A percentile compares a stretch with the other conserved stretches of the same genome.
phyloP scores from a whole-genome alignment of 352 stramenopile genomes.

The Bremia lactucae region DNA sequence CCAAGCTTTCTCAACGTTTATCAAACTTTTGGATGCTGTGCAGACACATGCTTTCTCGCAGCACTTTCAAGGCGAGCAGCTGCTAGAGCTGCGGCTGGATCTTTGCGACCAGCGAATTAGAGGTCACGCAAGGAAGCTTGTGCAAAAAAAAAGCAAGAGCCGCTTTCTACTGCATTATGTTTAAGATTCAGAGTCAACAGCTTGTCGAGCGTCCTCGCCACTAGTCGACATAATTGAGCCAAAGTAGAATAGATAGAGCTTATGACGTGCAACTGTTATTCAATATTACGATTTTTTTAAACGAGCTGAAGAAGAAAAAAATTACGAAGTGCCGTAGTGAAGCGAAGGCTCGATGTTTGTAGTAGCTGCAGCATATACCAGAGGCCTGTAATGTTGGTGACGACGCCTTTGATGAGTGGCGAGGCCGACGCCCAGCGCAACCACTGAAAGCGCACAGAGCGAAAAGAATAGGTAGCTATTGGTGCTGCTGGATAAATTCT shows the following conservation, averaged over 20 bases:
- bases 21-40: constrained; percentile 26
- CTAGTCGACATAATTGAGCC: not conserved
- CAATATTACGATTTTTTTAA: no score
- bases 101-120: no score
- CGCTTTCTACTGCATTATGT: constrained; percentile 66
- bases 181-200: constrained; percentile 69
- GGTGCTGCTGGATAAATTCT: not conserved
- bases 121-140: no score
- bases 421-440: constrained; percentile 10
- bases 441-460: constrained; percentile 15
- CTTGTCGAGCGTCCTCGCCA: constrained; percentile 25
- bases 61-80: constrained; percentile 88
- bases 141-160: constrained; percentile 88
- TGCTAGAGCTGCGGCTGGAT: constrained; percentile 81
- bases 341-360: constrained; percentile 1
- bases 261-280: not conserved
- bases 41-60: constrained; percentile 39
- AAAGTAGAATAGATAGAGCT: constrained; percentile 2
- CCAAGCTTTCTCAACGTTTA: constrained; percentile 23
- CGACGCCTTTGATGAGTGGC: constrained; percentile 9
- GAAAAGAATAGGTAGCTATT: constrained; percentile 17
- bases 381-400: constrained; percentile 5
- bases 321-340: no score
- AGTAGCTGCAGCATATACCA: not conserved
- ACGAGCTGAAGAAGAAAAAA: no score